Evolutionary conservation across 805 yeast genomes (phyloP).

Genomic region (Yamadazyma endophytica): DNA sequence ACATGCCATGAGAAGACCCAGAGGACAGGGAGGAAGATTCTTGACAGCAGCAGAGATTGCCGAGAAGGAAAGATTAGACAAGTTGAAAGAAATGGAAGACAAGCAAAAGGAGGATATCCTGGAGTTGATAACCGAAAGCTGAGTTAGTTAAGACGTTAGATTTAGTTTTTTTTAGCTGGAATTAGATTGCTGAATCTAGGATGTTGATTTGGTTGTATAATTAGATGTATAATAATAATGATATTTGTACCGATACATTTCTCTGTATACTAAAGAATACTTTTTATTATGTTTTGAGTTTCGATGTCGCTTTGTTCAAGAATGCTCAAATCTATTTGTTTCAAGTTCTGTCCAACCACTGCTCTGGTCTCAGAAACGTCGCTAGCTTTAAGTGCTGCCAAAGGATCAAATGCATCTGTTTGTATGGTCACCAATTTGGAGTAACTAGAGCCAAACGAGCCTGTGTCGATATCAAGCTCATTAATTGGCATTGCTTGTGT

Average conservation of each 20-base stretch:
- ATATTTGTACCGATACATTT: too few species aligned
- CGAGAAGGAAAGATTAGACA: slow-evolving; percentile 39
- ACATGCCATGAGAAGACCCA: slow-evolving; percentile 98
- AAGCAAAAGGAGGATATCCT: slow-evolving; percentile 4
- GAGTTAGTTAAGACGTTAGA: background rate
- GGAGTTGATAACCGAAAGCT: background rate
- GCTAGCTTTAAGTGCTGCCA: slow-evolving; percentile 44
- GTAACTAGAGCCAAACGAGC: slow-evolving; percentile 81
- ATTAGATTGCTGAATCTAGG: too few species aligned
- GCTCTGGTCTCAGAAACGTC: slow-evolving; percentile 25
- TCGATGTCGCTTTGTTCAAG: slow-evolving; percentile 22
- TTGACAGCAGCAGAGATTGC: slow-evolving; percentile 79
- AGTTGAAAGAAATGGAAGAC: slow-evolving; percentile 31
- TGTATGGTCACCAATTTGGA: slow-evolving; percentile 67
- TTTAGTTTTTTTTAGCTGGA: too few species aligned
- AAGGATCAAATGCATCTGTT: slow-evolving; percentile 65
- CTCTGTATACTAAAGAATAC: too few species aligned
- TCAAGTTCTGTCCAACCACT: slow-evolving; percentile 22
- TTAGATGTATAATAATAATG: too few species aligned
- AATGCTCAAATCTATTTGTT: slow-evolving; percentile 20
- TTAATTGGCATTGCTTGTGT: slow-evolving; percentile 26
- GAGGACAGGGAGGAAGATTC: slow-evolving; percentile 98
- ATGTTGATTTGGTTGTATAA: too few species aligned
- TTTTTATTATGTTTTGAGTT: too few species aligned
- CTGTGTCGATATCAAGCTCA: slow-evolving; percentile 59